Base-by-base conservation (phyloP, 208 protist species). In the Vickermania ingenoplastis region DNA sequence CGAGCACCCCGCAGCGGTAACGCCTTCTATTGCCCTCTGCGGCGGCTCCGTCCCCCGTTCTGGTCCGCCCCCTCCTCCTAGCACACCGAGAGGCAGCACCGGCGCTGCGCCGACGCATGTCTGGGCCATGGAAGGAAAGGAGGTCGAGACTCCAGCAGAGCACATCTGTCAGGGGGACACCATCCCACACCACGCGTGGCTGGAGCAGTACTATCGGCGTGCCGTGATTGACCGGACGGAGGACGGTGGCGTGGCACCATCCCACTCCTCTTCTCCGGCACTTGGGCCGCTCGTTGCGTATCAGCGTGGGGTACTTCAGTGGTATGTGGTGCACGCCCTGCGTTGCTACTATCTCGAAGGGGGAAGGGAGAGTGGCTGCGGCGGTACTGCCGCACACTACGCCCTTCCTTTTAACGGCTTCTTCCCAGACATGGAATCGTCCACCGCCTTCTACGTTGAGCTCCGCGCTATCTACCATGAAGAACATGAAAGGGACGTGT, bases 391-490 rank as follows among this genome's bases (percentile, higher is more conserved):
- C n/a, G n/a, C n/a, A 14, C n/a, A 59, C 41, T 59, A 59, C 1
- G 65, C 77, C 2, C 65, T 98, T 13, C 97, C 97, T 1, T 65
- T 97, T 22, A 65, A 68, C 30, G 95, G 95, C 45, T 73, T 78
- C 62, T 52, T 99, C 2, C 97, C 96, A 11, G 97, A 99, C 74
- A 94, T 99, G 63, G 89, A 72, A 1, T 89, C 96, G n/a, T 94
- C 94, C 24, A 98, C 96, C n/a, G 52, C 65, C 14, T 95, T 79
- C 67, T 98, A 97, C 66, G 61, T 86, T 11, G 75, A 86, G 57
- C 77, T 99, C n/a, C 83, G 95, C 53, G 54, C 59, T 7, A 82
- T 92, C 45, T 97, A 90, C 53, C 27, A 64, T 1, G 31, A 51
- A 25, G 86, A 92, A 55, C 79, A 88, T 63, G 24, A 29, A 3